Percentiles rank a stretch among this genome's conserved stretches.
Evolutionary conservation across 2,329 filamentous ascomycete species (phyloP).

Genomic region (Purpureocillium lavendulum): DNA sequence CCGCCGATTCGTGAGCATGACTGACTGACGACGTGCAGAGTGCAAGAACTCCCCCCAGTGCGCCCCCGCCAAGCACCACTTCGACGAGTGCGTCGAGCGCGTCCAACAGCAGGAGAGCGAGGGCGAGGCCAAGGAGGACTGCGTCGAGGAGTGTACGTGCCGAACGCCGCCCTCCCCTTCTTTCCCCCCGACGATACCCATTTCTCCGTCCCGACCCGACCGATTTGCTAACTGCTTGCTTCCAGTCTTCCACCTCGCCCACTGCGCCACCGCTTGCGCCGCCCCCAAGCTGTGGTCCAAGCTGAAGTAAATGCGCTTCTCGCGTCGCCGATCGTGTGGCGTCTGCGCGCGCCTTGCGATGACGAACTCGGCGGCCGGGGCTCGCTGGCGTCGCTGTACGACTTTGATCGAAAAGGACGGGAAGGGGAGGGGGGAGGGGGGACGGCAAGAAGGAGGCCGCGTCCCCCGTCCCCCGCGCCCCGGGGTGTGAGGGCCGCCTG

Average conservation of each 20-base stretch:
- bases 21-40: constrained; percentile 46
- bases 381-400: too few relatives aligned
- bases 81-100: constrained; percentile 94
- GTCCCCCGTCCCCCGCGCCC: background rate
- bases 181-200: constrained; percentile 3
- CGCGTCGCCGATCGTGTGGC: too few relatives aligned
- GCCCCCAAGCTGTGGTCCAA: constrained; percentile 91
- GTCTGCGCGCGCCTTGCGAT: too few relatives aligned
- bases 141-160: constrained; percentile 94
- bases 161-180: background rate
- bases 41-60: constrained; percentile 84
- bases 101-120: constrained; percentile 59
- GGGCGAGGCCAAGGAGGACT: constrained; percentile 78
- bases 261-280: constrained; percentile 88
- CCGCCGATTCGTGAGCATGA: constrained; percentile 1
- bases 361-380: too few relatives aligned
- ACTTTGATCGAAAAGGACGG: too few relatives aligned
- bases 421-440: too few relatives aligned
- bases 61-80: constrained; percentile 90
- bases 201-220: too few relatives aligned
- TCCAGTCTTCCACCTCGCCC: constrained; percentile 96
- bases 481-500: too few relatives aligned
- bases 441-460: too few relatives aligned
- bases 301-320: constrained; percentile 75
- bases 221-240: constrained; percentile 1